Percentiles rank a stretch among this genome's conserved stretches.
Conservation (phyloP, 108 stramenopile genomes). For the Cyclotella choctawhatcheeana region DNA sequence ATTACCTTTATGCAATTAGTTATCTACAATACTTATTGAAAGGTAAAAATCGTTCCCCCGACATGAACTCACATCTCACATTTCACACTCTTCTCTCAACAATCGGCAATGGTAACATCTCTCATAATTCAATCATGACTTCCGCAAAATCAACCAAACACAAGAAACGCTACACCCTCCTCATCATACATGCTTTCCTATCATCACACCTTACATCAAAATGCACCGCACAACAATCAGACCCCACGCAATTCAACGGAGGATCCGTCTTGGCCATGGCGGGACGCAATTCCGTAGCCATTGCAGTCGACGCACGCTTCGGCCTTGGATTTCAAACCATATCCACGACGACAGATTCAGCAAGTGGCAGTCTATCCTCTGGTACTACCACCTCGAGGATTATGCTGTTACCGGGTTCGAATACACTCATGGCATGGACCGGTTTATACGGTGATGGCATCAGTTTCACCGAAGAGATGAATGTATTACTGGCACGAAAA, state of each 20-base stretch:
- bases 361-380: too few relatives aligned
- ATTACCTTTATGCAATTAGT: too few relatives aligned
- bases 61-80: too few relatives aligned
- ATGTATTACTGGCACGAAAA: constrained; percentile 52
- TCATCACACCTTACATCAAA: neutral
- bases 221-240: constrained; percentile 18
- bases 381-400: constrained; percentile 5
- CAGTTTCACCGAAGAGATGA: constrained; percentile 67
- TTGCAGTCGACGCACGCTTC: constrained; percentile 86
- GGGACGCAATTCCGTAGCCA: constrained; percentile 77
- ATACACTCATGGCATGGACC: constrained; percentile 71
- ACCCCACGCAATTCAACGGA: constrained; percentile 79
- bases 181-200: neutral
- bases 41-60: too few relatives aligned
- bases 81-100: too few relatives aligned
- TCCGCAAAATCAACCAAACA: neutral
- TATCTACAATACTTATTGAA: too few relatives aligned
- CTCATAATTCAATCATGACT: too few relatives aligned
- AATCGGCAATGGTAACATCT: too few relatives aligned
- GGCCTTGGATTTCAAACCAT: constrained; percentile 75
- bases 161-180: neutral
- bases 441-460: constrained; percentile 86
- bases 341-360: neutral
- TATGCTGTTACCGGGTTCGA: constrained; percentile 38
- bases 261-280: constrained; percentile 89